phyloP scores from a whole-genome alignment of 2,329 filamentous ascomycete species.

The Zymoseptoria crescenta region DNA sequence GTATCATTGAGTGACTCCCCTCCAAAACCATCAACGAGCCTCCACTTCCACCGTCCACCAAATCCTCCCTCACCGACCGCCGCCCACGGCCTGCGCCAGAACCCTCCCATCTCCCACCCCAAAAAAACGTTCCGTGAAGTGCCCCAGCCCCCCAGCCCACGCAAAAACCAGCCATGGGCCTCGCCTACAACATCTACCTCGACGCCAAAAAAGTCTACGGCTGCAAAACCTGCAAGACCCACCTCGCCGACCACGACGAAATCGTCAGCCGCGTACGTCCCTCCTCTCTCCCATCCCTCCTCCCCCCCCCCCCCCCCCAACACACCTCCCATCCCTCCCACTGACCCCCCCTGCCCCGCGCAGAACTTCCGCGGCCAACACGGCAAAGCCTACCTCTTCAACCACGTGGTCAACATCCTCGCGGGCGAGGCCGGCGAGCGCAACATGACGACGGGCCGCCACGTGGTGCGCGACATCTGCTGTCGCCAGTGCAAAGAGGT shows the following conservation, averaged over 20 bases:
- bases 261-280: slow-evolving; percentile 79
- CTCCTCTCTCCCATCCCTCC: slow-evolving; percentile 2
- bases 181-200: slow-evolving; percentile 49
- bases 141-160: too few relatives aligned
- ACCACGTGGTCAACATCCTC: slow-evolving; percentile 84
- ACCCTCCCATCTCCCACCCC: too few relatives aligned
- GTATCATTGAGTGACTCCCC: too few relatives aligned
- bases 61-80: too few relatives aligned
- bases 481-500: slow-evolving; percentile 87
- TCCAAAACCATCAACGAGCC: too few relatives aligned
- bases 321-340: slow-evolving; percentile 4
- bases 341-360: slow-evolving; percentile 2
- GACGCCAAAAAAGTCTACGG: slow-evolving; percentile 70
- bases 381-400: slow-evolving; percentile 96
- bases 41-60: too few relatives aligned
- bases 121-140: too few relatives aligned
- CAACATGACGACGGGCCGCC: slow-evolving; percentile 94
- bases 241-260: slow-evolving; percentile 89
- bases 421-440: slow-evolving; percentile 80
- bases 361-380: slow-evolving; percentile 98
- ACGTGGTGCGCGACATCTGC: slow-evolving; percentile 86
- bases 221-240: slow-evolving; percentile 90
- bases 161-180: too few relatives aligned
- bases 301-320: slow-evolving; percentile 1
- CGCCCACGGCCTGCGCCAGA: too few relatives aligned